Evolutionary conservation across 306 rosid genomes (phyloP), one percentile per base, ranked within the genome.

Genomic region (Pueraria montana): DNA sequence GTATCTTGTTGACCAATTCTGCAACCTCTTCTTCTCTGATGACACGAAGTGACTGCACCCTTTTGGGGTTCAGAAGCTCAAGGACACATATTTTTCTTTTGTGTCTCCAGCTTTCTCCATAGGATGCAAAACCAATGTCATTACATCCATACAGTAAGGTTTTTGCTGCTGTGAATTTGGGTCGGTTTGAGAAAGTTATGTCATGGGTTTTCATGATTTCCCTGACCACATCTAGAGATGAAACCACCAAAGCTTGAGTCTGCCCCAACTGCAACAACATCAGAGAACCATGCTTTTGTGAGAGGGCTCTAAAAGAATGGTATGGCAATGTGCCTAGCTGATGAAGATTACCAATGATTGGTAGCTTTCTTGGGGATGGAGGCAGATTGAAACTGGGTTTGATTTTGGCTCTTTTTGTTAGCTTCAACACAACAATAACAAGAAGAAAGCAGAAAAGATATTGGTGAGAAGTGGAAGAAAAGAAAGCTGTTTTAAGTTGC

Each of bases 261-360:
- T 68, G 74, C 6, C 86, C 86, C 40, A 77, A 3, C 8, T 77
- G 78, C 18, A 83, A 24, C 40, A 59, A 27, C 82, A 77, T 52
- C 0, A 83, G 30, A 17, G 65, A n/a, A 11, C 86, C 82, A n/a
- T 70, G 27, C 55, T 76, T 67, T 2, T 58, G 14, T 8, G 82
- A 56, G 45, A 77, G 56, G 12, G 13, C 17, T 8, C 48, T 45
- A 18, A 83, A 20, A 8, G 82, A 55, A 16, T 34, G 66, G 24
- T 68, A 55, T 2, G 61, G 82, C 11, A 67, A 13, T 59, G 55
- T 6, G 24, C 82, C 78, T 69, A 83, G 14, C 43, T 69, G 86
- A 43, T 76, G 80, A 76, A 76, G 71, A 26, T 74, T 34, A 13
- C 79, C 79, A 34, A 74, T 74, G 3, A 74, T 53, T 6, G 79